A percentile compares a stretch with the other conserved stretches of the same genome.
Evolutionary conservation across 1,284 basidiomycete species (phyloP).

Genomic region (Ceratobasidium sp.): DNA sequence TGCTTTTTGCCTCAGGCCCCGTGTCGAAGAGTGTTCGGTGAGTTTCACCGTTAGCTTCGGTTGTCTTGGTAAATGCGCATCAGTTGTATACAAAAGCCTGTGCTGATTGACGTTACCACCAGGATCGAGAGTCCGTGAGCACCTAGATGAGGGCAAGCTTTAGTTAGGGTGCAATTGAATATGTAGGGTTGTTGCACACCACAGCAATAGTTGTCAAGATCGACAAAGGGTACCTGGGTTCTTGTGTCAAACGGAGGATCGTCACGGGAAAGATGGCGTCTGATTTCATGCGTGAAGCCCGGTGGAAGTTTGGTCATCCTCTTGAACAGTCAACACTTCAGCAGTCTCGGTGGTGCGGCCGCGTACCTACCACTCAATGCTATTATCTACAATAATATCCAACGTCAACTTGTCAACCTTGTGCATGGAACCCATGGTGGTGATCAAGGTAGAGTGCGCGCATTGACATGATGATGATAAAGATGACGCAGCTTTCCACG

Average conservation of each 20-base stretch:
- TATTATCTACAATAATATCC: conserved; percentile 77
- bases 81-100: background rate
- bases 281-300: conserved; percentile 75
- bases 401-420: conserved; percentile 61
- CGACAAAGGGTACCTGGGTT: conserved; percentile 68
- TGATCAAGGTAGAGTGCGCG: background rate
- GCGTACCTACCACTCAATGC: conserved; percentile 69
- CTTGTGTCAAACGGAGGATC: conserved; percentile 59
- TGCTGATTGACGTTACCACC: conserved; percentile 59
- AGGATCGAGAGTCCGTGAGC: conserved; percentile 84
- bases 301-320: conserved; percentile 81
- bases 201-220: conserved; percentile 80
- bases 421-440: conserved; percentile 16
- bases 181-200: conserved; percentile 51
- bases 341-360: background rate
- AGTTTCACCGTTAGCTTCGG: conserved; percentile 53
- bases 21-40: conserved; percentile 77
- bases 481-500: background rate
- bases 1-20: conserved; percentile 74
- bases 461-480: background rate
- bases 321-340: conserved; percentile 3
- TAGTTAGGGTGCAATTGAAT: background rate
- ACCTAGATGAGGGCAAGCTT: conserved; percentile 53
- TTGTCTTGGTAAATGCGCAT: conserved; percentile 38
- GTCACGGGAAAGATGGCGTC: conserved; percentile 63